Percentiles rank a stretch among this genome's conserved stretches.
Conservation (phyloP, 768 basidiomycete species). For the Hygrophoropsis aurantiaca region DNA sequence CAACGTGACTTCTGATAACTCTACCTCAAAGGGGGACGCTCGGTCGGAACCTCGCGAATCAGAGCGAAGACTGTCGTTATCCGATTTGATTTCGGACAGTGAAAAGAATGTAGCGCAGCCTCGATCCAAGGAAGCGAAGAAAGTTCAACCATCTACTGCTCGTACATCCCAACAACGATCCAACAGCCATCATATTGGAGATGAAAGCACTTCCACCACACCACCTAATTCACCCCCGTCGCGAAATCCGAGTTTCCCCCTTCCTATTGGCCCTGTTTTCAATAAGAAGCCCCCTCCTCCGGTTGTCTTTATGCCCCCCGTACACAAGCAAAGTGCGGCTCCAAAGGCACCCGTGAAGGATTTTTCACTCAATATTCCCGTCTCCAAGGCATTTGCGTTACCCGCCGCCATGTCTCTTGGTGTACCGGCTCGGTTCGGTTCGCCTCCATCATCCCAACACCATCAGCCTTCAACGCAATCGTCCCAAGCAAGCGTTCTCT, state of each 20-base stretch:
- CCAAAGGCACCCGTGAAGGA: slow-evolving; percentile 24
- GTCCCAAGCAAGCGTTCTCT: slow-evolving; percentile 51
- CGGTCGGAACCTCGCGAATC: slow-evolving; percentile 9
- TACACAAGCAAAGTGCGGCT: slow-evolving; percentile 12
- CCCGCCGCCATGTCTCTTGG: slow-evolving; percentile 48
- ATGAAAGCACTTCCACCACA: slow-evolving; percentile 51
- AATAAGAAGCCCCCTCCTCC: slow-evolving; percentile 45
- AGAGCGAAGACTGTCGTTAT: slow-evolving; percentile 51
- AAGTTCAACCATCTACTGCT: no score
- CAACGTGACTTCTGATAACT: not conserved
- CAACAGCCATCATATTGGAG: slow-evolving; percentile 5
- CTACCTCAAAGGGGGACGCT: not conserved
- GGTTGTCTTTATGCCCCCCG: slow-evolving; percentile 24
- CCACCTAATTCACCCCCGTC: slow-evolving; percentile 57
- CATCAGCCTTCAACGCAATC: slow-evolving; percentile 47
- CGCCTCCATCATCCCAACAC: slow-evolving; percentile 18
- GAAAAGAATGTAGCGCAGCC: slow-evolving; percentile 27
- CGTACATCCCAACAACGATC: not conserved
- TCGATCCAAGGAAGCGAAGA: not conserved
- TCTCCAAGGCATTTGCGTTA: slow-evolving; percentile 38
- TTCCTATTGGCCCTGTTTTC: slow-evolving; percentile 53
- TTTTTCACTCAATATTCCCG: slow-evolving; percentile 32
- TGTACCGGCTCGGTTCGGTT: slow-evolving; percentile 34
- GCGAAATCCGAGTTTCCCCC: slow-evolving; percentile 22
- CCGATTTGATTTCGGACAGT: slow-evolving; percentile 54